Percentiles rank a stretch among this genome's conserved stretches.
Evolutionary conservation across 495 filamentous ascomycete species (phyloP).

Genomic region (Trichoderma reesei): DNA sequence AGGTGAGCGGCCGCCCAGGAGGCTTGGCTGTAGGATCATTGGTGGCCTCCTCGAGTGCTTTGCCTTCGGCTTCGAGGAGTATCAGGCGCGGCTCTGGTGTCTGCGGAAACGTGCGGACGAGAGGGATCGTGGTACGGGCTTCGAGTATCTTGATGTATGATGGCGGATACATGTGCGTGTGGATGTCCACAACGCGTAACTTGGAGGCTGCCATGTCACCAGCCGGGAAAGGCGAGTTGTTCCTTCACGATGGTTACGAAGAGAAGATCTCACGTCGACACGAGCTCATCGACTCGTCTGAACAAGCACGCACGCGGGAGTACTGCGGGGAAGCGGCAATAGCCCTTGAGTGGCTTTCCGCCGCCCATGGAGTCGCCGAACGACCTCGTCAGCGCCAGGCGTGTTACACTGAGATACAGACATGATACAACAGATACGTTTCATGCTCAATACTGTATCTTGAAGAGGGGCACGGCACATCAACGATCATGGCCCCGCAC

Average conservation of each 20-base stretch:
- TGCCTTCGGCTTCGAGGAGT: slow-evolving; percentile 61
- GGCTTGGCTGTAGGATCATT: slow-evolving; percentile 25
- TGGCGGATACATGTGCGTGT: slow-evolving; percentile 90
- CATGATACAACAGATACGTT: background rate
- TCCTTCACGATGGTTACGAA: background rate
- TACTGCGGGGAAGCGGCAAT: background rate
- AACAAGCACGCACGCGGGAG: too few relatives aligned
- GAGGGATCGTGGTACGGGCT: slow-evolving; percentile 64
- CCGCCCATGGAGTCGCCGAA: background rate
- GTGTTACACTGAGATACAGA: background rate
- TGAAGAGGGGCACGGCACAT: slow-evolving; percentile 1
- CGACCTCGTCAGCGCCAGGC: background rate
- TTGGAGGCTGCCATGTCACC: background rate
- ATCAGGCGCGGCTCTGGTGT: slow-evolving; percentile 59
- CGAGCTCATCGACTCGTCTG: background rate
- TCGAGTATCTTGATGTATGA: slow-evolving; percentile 74
- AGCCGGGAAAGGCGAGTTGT: background rate
- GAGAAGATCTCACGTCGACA: background rate
- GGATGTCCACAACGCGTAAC: slow-evolving; percentile 61
- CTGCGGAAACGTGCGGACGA: slow-evolving; percentile 60
- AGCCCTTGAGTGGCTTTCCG: background rate
- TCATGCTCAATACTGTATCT: background rate
- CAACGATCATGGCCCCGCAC: slow-evolving; percentile 2
- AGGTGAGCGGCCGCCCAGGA: slow-evolving; percentile 64
- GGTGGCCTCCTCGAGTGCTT: slow-evolving; percentile 44